Evolutionary conservation across 805 yeast species (phyloP), one percentile per base, ranked within the genome.

Genomic region (Lachancea sp.): DNA sequence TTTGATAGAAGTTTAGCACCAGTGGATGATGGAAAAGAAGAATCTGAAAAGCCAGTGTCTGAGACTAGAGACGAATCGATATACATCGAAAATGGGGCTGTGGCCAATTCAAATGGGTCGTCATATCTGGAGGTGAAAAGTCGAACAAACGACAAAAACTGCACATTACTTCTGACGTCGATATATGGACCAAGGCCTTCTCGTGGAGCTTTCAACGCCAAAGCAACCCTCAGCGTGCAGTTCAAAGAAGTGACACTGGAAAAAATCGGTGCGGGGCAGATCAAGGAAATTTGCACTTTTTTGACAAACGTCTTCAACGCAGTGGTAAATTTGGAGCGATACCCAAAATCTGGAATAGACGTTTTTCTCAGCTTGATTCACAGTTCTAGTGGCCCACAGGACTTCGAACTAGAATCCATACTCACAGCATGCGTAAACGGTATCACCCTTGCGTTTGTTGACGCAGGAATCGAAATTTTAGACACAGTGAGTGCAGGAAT

Each of bases 181-280:
- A 81, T 91, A 0, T 85, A 81, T 63, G 98, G 98, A 0, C 98
- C 98, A 3, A 73, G 89, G 52, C 96, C 98, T 7, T 80, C 78
- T 49, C 71, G 85, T 49, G 87, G 88, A 2, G 75, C 86, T 3
- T 86, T 82, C 60, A 71, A 77, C 32, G 79, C 82, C 18, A 69
- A 77, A 41, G 90, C 90, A 2, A 71, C 79, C 4, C 66, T 86
- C 35, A 74, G 81, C 22, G 88, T 85, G 13, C 66, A 62, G 25
- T 46, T 70, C 29, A 66, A 68, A 42, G 69, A 70, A 43, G 63
- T 59, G 17, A 58, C 69, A 11, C 40, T 47, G 49, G 62, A 54
- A 37, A 49, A 54, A 37, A 59, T 59, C 36, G 41, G 49, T 16
- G 53, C 58, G 9, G 47, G 52, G 11, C 55, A 61, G 36, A 31